Evolutionary conservation across 148 eudicot species (phyloP), one percentile per base, ranked within the genome.

Genomic region (Pharnaceum exiguum): DNA sequence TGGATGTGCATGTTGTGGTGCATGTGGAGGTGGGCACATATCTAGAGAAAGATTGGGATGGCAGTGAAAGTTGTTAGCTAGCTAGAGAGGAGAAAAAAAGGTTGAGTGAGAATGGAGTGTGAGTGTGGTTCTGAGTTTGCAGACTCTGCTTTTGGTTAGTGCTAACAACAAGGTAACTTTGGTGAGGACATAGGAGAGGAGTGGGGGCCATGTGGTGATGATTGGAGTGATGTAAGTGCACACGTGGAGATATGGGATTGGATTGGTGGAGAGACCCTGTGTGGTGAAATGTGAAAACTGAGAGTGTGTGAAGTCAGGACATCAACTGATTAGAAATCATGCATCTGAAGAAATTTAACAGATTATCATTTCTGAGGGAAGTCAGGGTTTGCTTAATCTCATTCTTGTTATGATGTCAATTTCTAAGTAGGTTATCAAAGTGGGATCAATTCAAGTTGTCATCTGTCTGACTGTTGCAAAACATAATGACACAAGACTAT

Each of bases 201-300:
- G 30, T 46, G 64, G 64, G 53, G 44, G 31, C 64, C 64, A 46
- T 13, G n/a, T 46, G 30, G 63, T 59, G 38, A 30, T 59, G 51
- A 45, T 59, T 48, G 36, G 32, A 21, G 32, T 59, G 52, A 23
- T 59, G 44, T n/a, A n/a, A n/a, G n/a, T n/a, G 54, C 19, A 30
- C 63, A 45, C 42, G 52, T 59, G 63, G 42, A 28, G 13, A 6
- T 8, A 5, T 31, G 18, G 2, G 23, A 45, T 45, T 30, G 21
- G 42, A 7, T 16, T 11, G 12, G 44, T n/a, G n/a, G n/a, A n/a
- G n/a, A n/a, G n/a, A n/a, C n/a, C n/a, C n/a, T n/a, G n/a, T n/a
- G n/a, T n/a, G n/a, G n/a, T n/a, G n/a, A n/a, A n/a, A n/a, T n/a
- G n/a, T n/a, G n/a, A n/a, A n/a, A n/a, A n/a, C n/a, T n/a, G n/a